Evolutionary conservation across 129 eudicot genomes (phyloP), one percentile per base, ranked within the genome.

Genomic region (Cynara cardunculus): DNA sequence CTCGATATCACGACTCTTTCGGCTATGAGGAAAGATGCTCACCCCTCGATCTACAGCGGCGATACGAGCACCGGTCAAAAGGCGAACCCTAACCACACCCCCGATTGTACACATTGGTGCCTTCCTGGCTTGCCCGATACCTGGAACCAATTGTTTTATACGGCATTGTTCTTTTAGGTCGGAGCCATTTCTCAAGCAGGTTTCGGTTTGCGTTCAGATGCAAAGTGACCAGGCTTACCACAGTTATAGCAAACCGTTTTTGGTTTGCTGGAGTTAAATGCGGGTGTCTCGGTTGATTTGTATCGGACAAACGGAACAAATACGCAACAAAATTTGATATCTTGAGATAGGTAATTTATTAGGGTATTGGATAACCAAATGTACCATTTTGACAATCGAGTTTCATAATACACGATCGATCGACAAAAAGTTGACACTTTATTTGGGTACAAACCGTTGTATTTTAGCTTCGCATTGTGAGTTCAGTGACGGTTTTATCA

Each of bases 51-150:
- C 46, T 94, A 94, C 79, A 91, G 95, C 32, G 98, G 98, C 0
- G 93, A 88, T 69, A 87, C 91, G 21, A 94, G 89, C 71, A 90
- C 93, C 0, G 85, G 66, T 13, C 97, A 94, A 76, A 86, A 89
- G 83, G 88, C 95, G 25, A 91, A 94, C 74, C 97, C 98, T 24
- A 83, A 87, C 53, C 91, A 78, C 49, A 88, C 91, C 31, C 89
- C 97, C 22, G 98, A 94, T 74, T 94, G 98, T 77, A 94, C 97
- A 65, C 98, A 94, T 74, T 94, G 98, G 97, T 94, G 98, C 78
- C 97, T 94, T 25, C 98, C 98, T 13, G 98, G 98, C 44, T 77
- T 94, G 81, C 98, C 98, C 39, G 98, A 94, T 74, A 94, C 98
- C 30, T 94, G 98, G 98, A 94, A 94, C 87, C 98, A 94, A 77